Conservation (phyloP, 2,329 filamentous ascomycete genomes). For the Akanthomyces dipterigenus region DNA sequence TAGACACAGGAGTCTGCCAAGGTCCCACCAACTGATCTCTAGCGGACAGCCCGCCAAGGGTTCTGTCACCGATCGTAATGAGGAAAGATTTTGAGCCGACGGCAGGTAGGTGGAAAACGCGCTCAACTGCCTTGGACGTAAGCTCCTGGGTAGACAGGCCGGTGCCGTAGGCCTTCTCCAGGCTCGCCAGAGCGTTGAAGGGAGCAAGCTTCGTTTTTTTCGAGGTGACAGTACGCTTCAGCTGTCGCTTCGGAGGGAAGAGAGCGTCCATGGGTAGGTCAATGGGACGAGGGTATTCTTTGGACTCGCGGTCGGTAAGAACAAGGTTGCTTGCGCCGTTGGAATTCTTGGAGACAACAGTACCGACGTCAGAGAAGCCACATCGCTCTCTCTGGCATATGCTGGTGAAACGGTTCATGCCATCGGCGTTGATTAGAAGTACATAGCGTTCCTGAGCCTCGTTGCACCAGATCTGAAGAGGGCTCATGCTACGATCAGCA, state of each 20-base stretch:
- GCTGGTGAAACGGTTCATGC: constrained; percentile 67
- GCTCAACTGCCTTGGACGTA: constrained; percentile 61
- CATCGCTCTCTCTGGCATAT: constrained; percentile 76
- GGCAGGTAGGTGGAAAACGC: constrained; percentile 77
- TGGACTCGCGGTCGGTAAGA: constrained; percentile 73
- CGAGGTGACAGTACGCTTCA: constrained; percentile 67
- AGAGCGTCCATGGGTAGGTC: constrained; percentile 83
- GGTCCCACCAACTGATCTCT: constrained; percentile 94
- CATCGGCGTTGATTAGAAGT: constrained; percentile 73
- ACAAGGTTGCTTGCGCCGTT: constrained; percentile 65
- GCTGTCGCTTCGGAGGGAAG: constrained; percentile 81
- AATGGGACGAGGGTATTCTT: constrained; percentile 69
- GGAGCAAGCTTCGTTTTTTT: constrained; percentile 58
- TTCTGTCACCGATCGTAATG: constrained; percentile 92
- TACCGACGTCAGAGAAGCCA: constrained; percentile 85
- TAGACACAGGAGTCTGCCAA: constrained; percentile 91
- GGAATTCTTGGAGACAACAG: constrained; percentile 56
- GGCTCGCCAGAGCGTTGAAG: constrained; percentile 62
- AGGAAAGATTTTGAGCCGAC: constrained; percentile 97
- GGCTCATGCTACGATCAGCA: constrained; percentile 86
- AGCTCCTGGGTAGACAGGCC: constrained; percentile 44
- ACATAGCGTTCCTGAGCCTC: constrained; percentile 97
- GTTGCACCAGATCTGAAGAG: constrained; percentile 96
- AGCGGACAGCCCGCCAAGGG: constrained; percentile 80
- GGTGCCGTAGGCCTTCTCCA: constrained; percentile 58